phyloP scores from a whole-genome alignment of 257 asterid species.

The Scutellaria minor region DNA sequence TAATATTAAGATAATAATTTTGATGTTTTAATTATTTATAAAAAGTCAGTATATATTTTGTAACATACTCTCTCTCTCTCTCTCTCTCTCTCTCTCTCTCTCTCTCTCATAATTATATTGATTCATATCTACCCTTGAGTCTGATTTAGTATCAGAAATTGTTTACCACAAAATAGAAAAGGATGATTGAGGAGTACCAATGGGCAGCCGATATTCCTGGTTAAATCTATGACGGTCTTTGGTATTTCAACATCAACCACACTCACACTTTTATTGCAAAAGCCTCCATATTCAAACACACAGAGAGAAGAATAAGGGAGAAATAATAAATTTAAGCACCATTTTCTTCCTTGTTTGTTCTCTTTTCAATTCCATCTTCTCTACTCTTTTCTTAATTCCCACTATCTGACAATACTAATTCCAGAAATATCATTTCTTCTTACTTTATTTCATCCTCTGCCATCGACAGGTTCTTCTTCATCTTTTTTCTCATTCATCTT shows the following conservation, averaged over 20 bases:
- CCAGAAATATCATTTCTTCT: neutral
- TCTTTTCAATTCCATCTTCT: neutral
- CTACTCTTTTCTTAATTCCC: neutral
- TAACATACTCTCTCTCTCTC: too few species aligned
- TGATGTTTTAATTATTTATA: too few species aligned
- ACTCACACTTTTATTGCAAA: conserved; percentile 5
- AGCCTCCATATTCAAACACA: neutral
- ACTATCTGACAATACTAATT: neutral
- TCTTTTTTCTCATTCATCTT: neutral
- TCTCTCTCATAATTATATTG: too few species aligned
- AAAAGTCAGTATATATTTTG: too few species aligned
- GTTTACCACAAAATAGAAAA: conserved; percentile 33
- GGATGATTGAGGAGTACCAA: conserved; percentile 2
- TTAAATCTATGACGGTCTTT: conserved; percentile 37
- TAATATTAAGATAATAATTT: too few species aligned
- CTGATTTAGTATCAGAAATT: too few species aligned
- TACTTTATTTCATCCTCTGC: too few species aligned
- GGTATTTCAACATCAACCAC: conserved; percentile 38
- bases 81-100: too few species aligned
- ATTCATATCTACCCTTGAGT: too few species aligned
- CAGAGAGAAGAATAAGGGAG: conserved; percentile 26
- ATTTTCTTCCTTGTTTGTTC: conserved; percentile 7
- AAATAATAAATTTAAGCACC: neutral
- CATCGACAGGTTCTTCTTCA: neutral
- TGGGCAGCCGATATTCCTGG: conserved; percentile 36